phyloP scores from a whole-genome alignment of 345 rosid genomes.

The Acer campestre region DNA sequence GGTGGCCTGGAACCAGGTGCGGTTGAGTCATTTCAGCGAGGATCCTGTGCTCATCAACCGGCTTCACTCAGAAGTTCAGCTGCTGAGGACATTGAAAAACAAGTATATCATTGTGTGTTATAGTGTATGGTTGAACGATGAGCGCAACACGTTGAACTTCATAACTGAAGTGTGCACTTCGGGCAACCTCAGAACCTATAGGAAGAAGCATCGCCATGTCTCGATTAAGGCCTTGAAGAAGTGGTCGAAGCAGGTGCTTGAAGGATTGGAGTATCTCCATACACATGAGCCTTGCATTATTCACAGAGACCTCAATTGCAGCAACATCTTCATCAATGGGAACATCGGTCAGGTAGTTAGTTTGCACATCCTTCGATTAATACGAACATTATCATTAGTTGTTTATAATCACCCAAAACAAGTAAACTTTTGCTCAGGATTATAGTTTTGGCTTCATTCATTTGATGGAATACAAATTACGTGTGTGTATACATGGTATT shows the following conservation, averaged over 20 bases:
- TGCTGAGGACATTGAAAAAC: slow-evolving; percentile 60
- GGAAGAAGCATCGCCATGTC: slow-evolving; percentile 71
- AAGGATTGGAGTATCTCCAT: slow-evolving; percentile 64
- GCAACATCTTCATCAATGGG: slow-evolving; percentile 73
- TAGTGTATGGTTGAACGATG: slow-evolving; percentile 56
- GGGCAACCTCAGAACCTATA: slow-evolving; percentile 60
- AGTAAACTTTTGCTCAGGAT: background rate
- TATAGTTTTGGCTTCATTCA: background rate
- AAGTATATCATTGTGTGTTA: slow-evolving; percentile 62
- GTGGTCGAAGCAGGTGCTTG: slow-evolving; percentile 70
- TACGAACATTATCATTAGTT: background rate
- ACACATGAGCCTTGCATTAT: slow-evolving; percentile 72
- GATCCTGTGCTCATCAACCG: slow-evolving; percentile 53
- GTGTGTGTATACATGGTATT: background rate
- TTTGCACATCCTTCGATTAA: background rate
- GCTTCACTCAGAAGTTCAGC: slow-evolving; percentile 63
- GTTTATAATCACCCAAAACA: background rate
- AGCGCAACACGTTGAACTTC: slow-evolving; percentile 52
- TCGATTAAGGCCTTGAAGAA: slow-evolving; percentile 70
- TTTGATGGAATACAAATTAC: background rate
- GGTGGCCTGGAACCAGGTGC: slow-evolving; percentile 80
- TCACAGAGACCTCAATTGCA: slow-evolving; percentile 70
- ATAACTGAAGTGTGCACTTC: slow-evolving; percentile 80
- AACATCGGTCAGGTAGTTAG: slow-evolving; percentile 58
- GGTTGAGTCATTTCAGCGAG: slow-evolving; percentile 46